Evolutionary conservation across 306 rosid genomes (phyloP), one percentile per base, ranked within the genome.

Genomic region (Glycine soja): DNA sequence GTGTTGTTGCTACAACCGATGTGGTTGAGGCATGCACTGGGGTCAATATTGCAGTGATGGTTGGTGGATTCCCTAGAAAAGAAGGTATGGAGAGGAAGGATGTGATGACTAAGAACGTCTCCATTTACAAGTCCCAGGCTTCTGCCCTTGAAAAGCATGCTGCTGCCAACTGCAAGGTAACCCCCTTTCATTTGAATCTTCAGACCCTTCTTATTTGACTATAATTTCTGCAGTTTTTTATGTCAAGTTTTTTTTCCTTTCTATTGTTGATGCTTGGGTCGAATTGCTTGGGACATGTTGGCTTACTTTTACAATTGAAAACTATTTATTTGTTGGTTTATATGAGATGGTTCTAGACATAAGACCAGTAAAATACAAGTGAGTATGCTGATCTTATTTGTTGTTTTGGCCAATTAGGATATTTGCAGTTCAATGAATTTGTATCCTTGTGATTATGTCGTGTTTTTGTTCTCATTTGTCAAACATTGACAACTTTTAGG

Each of bases 71-170:
- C 89, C 98, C 99, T 3, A 93, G 99, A 83, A 96, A 96, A 74
- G 99, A 96, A 86, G 97, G 99, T 62, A 96, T 96, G 98, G 99
- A 93, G 77, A 92, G 99, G 82, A 96, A 96, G 79, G 98, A 96
- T 51, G 98, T 96, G 79, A 96, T 96, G 99, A 69, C 98, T 1
- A 93, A 93, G 85, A 96, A 96, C 69, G 98, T 96, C 50, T 90
- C 98, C 12, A 96, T 96, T 66, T 96, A 96, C 69, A 96, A 91
- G 91, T 89, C 98, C 24, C 99, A 96, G 81, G 99, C 99, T 82
- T 93, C 98, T 70, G 98, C 98, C 34, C 94, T 96, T 62, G 97
- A 96, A 75, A 83, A 93, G 86, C 92, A 96, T 64, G 98, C 97
- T 48, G 95, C 98, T 82, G 89, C 97, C 24, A 92, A 96, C 89